phyloP scores from a whole-genome alignment of 257 asterid genomes.

The Verbena officinalis region DNA sequence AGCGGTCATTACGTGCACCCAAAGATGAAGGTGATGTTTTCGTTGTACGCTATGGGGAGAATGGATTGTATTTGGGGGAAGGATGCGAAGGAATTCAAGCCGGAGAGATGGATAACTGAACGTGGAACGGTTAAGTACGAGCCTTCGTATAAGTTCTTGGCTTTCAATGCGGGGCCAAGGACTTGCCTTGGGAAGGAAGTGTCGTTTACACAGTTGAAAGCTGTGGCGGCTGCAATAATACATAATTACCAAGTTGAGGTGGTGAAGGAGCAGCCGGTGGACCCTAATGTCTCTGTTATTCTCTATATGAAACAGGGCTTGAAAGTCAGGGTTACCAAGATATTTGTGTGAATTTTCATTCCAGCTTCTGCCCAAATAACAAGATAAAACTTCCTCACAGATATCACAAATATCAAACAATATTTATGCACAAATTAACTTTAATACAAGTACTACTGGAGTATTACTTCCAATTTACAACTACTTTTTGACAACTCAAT shows the following conservation, averaged over 20 bases:
- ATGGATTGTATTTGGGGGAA: conserved; percentile 65
- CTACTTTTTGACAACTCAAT: too few relatives aligned
- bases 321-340: conserved; percentile 54
- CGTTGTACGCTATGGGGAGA: conserved; percentile 75
- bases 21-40: conserved; percentile 46
- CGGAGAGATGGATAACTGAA: conserved; percentile 73
- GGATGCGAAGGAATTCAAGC: conserved; percentile 61
- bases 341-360: too few relatives aligned
- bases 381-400: too few relatives aligned
- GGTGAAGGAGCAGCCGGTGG: conserved; percentile 50
- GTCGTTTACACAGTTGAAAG: conserved; percentile 63
- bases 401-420: too few relatives aligned
- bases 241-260: conserved; percentile 51
- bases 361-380: too few relatives aligned
- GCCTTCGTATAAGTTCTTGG: conserved; percentile 75
- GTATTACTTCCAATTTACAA: too few relatives aligned
- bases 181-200: conserved; percentile 76
- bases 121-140: conserved; percentile 63
- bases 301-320: conserved; percentile 71
- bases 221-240: conserved; percentile 62
- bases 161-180: conserved; percentile 77
- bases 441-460: too few relatives aligned
- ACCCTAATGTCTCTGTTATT: conserved; percentile 63
- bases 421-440: too few relatives aligned
- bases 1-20: conserved; percentile 63